Evolutionary conservation across 257 asterid species (phyloP).

Genomic region (Capsicum rhomboideum): DNA sequence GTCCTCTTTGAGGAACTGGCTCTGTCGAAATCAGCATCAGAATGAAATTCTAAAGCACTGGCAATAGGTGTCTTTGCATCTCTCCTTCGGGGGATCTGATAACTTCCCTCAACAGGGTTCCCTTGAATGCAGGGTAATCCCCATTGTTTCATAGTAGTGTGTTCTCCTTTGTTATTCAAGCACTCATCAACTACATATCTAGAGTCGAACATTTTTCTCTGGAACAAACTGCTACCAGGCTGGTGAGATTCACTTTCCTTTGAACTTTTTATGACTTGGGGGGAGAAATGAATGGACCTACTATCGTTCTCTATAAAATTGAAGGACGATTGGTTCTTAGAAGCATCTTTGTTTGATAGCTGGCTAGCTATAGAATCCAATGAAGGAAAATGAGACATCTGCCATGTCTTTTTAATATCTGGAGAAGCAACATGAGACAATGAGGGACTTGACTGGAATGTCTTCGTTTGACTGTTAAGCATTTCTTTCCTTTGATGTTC

Average conservation of each 20-base stretch:
- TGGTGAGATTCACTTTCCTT: constrained; percentile 1
- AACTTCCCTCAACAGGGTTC: background rate
- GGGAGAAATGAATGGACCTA: constrained; percentile 4
- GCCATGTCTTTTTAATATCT: too few relatives aligned
- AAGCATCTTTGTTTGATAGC: constrained; percentile 7
- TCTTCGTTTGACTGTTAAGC: constrained; percentile 7
- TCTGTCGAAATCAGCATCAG: constrained; percentile 16
- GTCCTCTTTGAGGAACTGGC: constrained; percentile 9
- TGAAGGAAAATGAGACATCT: constrained; percentile 24
- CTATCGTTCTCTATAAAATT: constrained; percentile 8
- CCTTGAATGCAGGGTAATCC: constrained; percentile 6
- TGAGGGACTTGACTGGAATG: constrained; percentile 6
- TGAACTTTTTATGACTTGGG: background rate
- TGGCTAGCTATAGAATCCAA: constrained; percentile 9
- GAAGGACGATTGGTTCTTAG: constrained; percentile 2
- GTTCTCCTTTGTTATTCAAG: background rate
- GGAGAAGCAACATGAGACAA: constrained; percentile 24
- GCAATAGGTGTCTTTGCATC: constrained; percentile 4
- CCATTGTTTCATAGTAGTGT: background rate
- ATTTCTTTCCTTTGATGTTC: constrained; percentile 25
- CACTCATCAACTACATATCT: constrained; percentile 16
- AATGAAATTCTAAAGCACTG: background rate
- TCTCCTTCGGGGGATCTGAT: constrained; percentile 5
- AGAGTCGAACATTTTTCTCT: constrained; percentile 13
- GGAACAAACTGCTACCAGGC: constrained; percentile 1